These are phyloP conservation scores for Sanghuangporus sanghuang DNA, from an alignment of 1,284 basidiomycete species.

Conservation along the genomic window DNA sequence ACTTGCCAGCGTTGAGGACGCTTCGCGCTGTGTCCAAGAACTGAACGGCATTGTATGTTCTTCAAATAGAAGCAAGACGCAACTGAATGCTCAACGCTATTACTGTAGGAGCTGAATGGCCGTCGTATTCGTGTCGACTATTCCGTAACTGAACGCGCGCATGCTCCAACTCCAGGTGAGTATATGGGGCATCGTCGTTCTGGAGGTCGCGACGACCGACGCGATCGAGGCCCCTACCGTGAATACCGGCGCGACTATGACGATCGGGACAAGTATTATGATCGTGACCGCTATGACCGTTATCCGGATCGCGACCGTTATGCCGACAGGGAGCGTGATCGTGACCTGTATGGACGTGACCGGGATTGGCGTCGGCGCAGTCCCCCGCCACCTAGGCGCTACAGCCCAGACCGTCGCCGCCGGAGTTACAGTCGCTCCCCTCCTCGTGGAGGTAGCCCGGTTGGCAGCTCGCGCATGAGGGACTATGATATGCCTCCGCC, in stretches of 20 bases:
- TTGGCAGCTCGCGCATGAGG: constrained; percentile 31
- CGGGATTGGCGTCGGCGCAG: constrained; percentile 56
- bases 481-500: constrained; percentile 38
- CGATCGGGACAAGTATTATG: constrained; percentile 10
- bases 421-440: constrained; percentile 76
- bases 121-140: constrained; percentile 96
- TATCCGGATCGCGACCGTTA: constrained; percentile 19
- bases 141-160: constrained; percentile 89
- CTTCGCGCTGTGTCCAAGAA: constrained; percentile 81
- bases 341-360: constrained; percentile 36
- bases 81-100: not conserved
- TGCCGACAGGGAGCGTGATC: constrained; percentile 45
- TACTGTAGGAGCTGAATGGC: constrained; percentile 80
- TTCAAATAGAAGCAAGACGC: not conserved
- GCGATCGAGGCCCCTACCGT: constrained; percentile 25
- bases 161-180: constrained; percentile 95
- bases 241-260: constrained; percentile 37
- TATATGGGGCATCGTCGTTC: constrained; percentile 91
- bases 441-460: constrained; percentile 68
- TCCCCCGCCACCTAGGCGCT: constrained; percentile 48
- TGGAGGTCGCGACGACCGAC: constrained; percentile 37
- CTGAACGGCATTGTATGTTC: constrained; percentile 84
- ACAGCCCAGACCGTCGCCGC: constrained; percentile 70
- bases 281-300: constrained; percentile 33
- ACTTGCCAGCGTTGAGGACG: constrained; percentile 87